Conservation (phyloP, 2,329 filamentous ascomycete species). For the Epichloe bromicola region DNA sequence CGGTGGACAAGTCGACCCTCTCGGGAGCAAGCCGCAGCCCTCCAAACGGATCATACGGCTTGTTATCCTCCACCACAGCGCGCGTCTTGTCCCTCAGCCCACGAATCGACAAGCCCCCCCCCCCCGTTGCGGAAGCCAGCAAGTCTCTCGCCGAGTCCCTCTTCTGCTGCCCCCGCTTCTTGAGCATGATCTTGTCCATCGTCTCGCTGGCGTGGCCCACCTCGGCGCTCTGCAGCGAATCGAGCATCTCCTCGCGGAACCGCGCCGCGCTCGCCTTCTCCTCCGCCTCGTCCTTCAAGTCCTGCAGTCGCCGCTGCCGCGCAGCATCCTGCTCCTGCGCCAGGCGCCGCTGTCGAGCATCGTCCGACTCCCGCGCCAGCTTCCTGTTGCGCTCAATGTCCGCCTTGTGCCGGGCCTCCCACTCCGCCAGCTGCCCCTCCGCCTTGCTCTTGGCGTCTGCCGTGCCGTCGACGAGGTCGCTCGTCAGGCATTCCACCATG, state of each 20-base stretch:
- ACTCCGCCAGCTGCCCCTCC: constrained; percentile 38
- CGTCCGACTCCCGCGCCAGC: constrained; percentile 42
- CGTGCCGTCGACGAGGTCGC: constrained; percentile 66
- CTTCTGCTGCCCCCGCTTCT: constrained; percentile 52
- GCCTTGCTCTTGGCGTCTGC: constrained; percentile 45
- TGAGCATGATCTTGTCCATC: constrained; percentile 51
- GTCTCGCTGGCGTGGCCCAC: constrained; percentile 45
- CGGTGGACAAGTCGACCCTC: constrained; percentile 47
- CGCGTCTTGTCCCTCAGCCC: constrained; percentile 57
- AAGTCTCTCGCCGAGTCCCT: constrained; percentile 23
- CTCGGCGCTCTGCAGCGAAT: constrained; percentile 51
- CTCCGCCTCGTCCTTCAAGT: constrained; percentile 55
- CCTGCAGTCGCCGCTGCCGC: constrained; percentile 44
- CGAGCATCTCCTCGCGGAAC: constrained; percentile 55
- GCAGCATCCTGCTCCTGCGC: constrained; percentile 54
- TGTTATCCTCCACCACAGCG: constrained; percentile 34
- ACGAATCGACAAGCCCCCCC: constrained; percentile 48
- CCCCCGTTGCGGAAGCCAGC: constrained; percentile 11
- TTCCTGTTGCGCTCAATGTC: constrained; percentile 51
- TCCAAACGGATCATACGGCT: constrained; percentile 79
- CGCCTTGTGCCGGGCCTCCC: constrained; percentile 59
- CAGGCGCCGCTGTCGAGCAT: constrained; percentile 40
- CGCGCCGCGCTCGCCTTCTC: constrained; percentile 52
- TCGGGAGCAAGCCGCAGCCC: constrained; percentile 56
- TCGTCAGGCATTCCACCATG: constrained; percentile 78